Conservation (phyloP, 306 rosid genomes). For the Casuarina glauca region DNA sequence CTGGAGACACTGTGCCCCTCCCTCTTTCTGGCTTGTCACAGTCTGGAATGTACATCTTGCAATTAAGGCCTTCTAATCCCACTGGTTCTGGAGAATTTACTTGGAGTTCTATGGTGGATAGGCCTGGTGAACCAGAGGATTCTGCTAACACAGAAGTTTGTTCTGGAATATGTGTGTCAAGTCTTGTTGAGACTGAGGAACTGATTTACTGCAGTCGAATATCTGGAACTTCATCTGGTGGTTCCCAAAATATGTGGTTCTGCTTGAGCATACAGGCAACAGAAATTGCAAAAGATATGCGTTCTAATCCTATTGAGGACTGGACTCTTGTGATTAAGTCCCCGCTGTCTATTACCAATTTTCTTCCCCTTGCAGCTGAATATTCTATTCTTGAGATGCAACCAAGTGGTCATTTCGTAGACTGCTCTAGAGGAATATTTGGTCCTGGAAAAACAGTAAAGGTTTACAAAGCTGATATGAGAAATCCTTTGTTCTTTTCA, state of each 20-base stretch:
- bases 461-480: slow-evolving; percentile 75
- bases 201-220: slow-evolving; percentile 67
- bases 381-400: slow-evolving; percentile 88
- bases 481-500: slow-evolving; percentile 90
- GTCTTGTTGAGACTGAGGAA: slow-evolving; percentile 78
- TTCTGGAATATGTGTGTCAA: slow-evolving; percentile 66
- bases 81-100: slow-evolving; percentile 55
- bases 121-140: slow-evolving; percentile 48
- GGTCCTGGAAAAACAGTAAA: slow-evolving; percentile 71
- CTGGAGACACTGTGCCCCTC: slow-evolving; percentile 74
- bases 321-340: slow-evolving; percentile 91
- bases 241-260: slow-evolving; percentile 75
- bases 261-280: slow-evolving; percentile 79
- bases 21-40: slow-evolving; percentile 78
- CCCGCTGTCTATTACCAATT: slow-evolving; percentile 78
- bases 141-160: slow-evolving; percentile 29
- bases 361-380: slow-evolving; percentile 89
- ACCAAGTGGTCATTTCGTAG: slow-evolving; percentile 67
- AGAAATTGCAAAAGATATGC: slow-evolving; percentile 88
- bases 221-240: slow-evolving; percentile 64
- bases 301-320: slow-evolving; percentile 91
- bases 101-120: slow-evolving; percentile 78
- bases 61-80: slow-evolving; percentile 63
- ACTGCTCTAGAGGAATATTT: slow-evolving; percentile 75
- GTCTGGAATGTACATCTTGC: slow-evolving; percentile 58